A percentile compares a stretch with the other conserved stretches of the same genome.
These are phyloP conservation scores for Geranium rotundifolium DNA, from an alignment of 345 rosid genomes.

Conservation along the genomic window DNA sequence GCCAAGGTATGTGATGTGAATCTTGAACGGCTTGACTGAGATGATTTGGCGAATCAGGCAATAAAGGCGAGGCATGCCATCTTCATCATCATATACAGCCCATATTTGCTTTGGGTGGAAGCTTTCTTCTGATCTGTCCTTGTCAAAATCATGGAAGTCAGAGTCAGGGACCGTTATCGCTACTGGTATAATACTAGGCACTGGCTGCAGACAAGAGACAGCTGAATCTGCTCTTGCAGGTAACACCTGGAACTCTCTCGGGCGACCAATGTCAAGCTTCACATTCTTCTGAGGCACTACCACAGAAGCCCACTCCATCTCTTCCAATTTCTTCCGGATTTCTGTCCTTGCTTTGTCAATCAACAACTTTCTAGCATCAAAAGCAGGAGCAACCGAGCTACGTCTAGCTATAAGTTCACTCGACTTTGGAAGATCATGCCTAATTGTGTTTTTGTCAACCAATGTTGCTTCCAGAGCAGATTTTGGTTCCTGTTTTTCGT, in stretches of 20 bases:
- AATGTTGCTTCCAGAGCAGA: constrained; percentile 29
- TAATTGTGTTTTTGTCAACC: constrained; percentile 25
- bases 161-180: constrained; percentile 80
- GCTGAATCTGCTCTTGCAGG: constrained; percentile 12
- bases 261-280: constrained; percentile 12
- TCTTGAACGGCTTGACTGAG: constrained; percentile 75
- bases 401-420: constrained; percentile 38
- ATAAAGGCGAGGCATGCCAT: constrained; percentile 95
- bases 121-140: constrained; percentile 80
- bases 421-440: constrained; percentile 33
- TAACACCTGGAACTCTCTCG: constrained; percentile 22
- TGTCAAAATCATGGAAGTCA: constrained; percentile 93
- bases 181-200: constrained; percentile 33
- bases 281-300: constrained; percentile 24
- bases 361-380: constrained; percentile 77
- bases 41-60: constrained; percentile 73
- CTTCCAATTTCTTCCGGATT: constrained; percentile 55
- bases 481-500: constrained; percentile 36
- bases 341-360: constrained; percentile 64
- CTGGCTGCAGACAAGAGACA: constrained; percentile 22
- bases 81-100: constrained; percentile 96
- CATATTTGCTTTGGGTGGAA: constrained; percentile 89
- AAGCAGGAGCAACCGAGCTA: constrained; percentile 42
- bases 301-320: constrained; percentile 38
- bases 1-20: constrained; percentile 74